Base-by-base conservation (phyloP, 768 basidiomycete genomes). In the Thelephora ganbajun region DNA sequence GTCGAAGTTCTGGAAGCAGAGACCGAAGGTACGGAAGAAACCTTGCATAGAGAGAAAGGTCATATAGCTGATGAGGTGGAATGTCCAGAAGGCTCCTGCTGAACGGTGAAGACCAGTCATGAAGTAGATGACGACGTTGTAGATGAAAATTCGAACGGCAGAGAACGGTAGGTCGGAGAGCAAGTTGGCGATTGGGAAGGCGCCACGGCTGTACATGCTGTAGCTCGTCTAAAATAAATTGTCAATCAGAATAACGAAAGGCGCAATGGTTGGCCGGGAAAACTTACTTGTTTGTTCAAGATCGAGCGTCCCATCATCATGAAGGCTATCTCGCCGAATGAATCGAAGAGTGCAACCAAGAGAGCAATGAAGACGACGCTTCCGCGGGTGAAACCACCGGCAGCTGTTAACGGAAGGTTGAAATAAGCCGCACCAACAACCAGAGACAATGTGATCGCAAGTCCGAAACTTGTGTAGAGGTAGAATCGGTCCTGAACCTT, bases 351-450 rank as follows among this genome's bases (percentile, higher is more conserved):
- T 42, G 77, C 79, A 0, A 78, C 74, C 39, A 91, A 61, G 49
- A 87, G 61, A 13, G 77, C 77, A 35, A 71, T 63, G 60, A 92
- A 91, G 46, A 93, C 74, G 26, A 90, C 77, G 63, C 84, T 72
- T 42, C 87, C 88, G 52, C 90, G 77, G 20, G 89, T 90, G 65
- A 96, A 96, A 0, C 82, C 86, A 30, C 91, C 91, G 36, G 73
- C 71, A 5, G 90, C 76, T 0, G 83, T 80, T 12, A 71, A 56
- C 1, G 87, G 84, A 44, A 83, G 72, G 43, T 82, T 76, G 56
- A 79, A 77, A 67, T 77, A 94, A 6, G 81, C 76, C 6, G 72
- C 79, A 33, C 89, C 89, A 54, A 85, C 68, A 36, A 86, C 71
- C 42, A 86, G 56, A n/a, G 79, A 71, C 23, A 81, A 61, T 34